phyloP scores from a whole-genome alignment of 2,329 filamentous ascomycete species.

The Plenodomus lindquistii region DNA sequence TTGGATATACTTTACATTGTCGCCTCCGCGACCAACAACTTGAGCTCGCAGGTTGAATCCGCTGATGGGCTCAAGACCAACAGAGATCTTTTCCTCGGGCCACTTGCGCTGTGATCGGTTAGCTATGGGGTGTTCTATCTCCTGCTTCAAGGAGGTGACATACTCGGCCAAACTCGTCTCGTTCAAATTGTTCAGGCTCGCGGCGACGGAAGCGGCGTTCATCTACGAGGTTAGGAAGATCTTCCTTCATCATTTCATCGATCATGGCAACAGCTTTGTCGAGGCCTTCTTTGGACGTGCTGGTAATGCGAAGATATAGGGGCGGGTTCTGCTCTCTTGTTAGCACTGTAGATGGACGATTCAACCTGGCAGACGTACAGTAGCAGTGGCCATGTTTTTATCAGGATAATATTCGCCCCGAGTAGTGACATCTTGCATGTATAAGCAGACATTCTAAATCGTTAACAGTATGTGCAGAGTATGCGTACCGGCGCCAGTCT shows the following conservation, averaged over 20 bases:
- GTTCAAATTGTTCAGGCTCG: constrained; percentile 79
- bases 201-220: constrained; percentile 87
- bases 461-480: constrained; percentile 70
- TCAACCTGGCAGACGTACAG: constrained; percentile 58
- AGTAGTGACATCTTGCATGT: constrained; percentile 92
- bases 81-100: constrained; percentile 94
- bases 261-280: constrained; percentile 87
- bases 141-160: constrained; percentile 23
- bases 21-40: constrained; percentile 90
- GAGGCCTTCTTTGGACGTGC: constrained; percentile 87
- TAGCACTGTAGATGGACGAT: not conserved
- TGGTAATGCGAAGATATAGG: constrained; percentile 92
- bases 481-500: constrained; percentile 98
- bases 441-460: constrained; percentile 63
- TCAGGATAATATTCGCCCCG: constrained; percentile 96
- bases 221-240: constrained; percentile 92
- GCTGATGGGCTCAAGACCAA: constrained; percentile 85
- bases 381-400: constrained; percentile 93
- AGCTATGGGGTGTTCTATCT: constrained; percentile 13
- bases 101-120: constrained; percentile 78
- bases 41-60: constrained; percentile 97
- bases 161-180: constrained; percentile 89
- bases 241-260: constrained; percentile 93
- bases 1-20: constrained; percentile 98
- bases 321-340: constrained; percentile 74